phyloP scores from a whole-genome alignment of 805 yeast species.

The Monosporozyma aerobia region DNA sequence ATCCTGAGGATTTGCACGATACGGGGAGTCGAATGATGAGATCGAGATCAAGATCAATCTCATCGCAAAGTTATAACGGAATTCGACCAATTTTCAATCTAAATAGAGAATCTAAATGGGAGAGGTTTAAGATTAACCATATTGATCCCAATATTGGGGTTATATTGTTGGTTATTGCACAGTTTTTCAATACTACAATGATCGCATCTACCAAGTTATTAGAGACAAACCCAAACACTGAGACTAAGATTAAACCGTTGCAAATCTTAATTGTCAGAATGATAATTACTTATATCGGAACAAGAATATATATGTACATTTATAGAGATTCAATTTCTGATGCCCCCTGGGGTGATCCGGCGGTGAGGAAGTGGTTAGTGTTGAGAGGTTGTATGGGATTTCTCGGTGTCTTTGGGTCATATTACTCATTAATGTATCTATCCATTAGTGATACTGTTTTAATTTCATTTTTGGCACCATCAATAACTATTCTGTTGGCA shows the following conservation, averaged over 20 bases:
- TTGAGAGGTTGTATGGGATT: constrained; percentile 68
- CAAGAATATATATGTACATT: constrained; percentile 45
- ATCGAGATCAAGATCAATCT: not conserved
- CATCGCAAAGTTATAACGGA: not conserved
- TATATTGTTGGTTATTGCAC: constrained; percentile 48
- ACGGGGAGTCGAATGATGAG: not conserved
- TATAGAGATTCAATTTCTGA: constrained; percentile 38
- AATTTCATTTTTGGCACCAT: constrained; percentile 69
- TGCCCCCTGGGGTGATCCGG: constrained; percentile 63
- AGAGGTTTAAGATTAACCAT: constrained; percentile 9
- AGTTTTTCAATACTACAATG: constrained; percentile 71
- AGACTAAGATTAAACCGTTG: constrained; percentile 56
- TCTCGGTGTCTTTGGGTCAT: constrained; percentile 71
- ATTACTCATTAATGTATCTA: constrained; percentile 62
- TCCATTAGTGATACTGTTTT: constrained; percentile 75
- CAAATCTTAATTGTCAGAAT: constrained; percentile 73
- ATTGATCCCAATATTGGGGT: constrained; percentile 43
- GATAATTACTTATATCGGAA: constrained; percentile 57
- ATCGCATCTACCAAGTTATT: constrained; percentile 64
- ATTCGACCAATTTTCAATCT: not conserved
- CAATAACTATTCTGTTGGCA: constrained; percentile 67
- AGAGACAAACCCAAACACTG: constrained; percentile 41
- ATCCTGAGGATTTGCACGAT: not conserved
- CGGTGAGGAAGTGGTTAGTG: constrained; percentile 43
- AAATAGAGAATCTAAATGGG: constrained; percentile 2